Conservation (phyloP, 1,139 yeast species). For the Yamadazyma epiphylla region DNA sequence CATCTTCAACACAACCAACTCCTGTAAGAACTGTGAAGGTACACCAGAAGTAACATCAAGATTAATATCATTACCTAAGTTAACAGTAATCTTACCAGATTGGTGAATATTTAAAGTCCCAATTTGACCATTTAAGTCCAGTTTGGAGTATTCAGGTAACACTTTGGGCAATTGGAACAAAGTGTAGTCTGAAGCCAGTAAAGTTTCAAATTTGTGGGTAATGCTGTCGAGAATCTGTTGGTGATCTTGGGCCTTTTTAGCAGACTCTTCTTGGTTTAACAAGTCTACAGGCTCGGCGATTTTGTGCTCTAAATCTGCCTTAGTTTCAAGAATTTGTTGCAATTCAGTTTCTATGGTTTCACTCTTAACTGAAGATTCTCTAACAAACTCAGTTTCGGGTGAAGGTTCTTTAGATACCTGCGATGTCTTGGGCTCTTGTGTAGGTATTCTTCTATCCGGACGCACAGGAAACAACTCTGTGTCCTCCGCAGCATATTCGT, state of each 20-base stretch:
- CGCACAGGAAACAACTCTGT: constrained; percentile 43
- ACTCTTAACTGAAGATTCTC: constrained; percentile 33
- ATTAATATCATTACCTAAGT: constrained; percentile 60
- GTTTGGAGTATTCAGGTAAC: constrained; percentile 49
- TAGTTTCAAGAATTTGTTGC: constrained; percentile 22
- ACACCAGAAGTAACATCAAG: constrained; percentile 77
- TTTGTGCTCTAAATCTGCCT: constrained; percentile 28
- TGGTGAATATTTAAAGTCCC: constrained; percentile 74
- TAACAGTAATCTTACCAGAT: constrained; percentile 75
- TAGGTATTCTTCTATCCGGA: constrained; percentile 31
- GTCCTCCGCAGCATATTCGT: constrained; percentile 46
- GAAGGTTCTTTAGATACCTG: constrained; percentile 10
- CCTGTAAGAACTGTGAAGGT: constrained; percentile 69
- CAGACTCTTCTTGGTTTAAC: constrained; percentile 27
- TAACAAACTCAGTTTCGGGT: constrained; percentile 12
- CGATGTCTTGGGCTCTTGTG: constrained; percentile 8
- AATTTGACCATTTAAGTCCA: constrained; percentile 47
- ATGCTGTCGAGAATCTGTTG: constrained; percentile 25
- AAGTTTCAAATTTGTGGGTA: constrained; percentile 20
- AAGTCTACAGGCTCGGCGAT: constrained; percentile 28
- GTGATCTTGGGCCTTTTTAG: constrained; percentile 31
- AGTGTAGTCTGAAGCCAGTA: constrained; percentile 27
- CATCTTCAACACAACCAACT: constrained; percentile 56
- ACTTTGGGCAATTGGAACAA: constrained; percentile 71
- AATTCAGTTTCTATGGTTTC: constrained; percentile 29